Conservation (phyloP, 2,329 filamentous ascomycete genomes). For the Pseudocercospora cruenta region DNA sequence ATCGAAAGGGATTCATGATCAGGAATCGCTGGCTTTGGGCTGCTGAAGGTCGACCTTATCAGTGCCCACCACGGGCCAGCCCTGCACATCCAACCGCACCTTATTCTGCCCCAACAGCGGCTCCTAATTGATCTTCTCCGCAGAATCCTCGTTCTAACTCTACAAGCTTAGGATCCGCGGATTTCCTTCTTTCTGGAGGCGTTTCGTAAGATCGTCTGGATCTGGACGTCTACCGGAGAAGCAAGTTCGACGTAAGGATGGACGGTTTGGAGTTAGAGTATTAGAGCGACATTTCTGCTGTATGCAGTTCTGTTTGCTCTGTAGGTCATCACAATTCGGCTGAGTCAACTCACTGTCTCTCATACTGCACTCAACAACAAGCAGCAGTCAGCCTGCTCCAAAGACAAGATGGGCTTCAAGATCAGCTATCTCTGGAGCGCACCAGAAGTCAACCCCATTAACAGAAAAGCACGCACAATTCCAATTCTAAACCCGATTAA, state of each 20-base stretch:
- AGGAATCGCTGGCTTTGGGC: background rate
- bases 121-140: background rate
- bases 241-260: conserved; percentile 18
- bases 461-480: conserved; percentile 77
- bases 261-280: conserved; percentile 2
- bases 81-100: conserved; percentile 1
- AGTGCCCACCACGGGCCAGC: background rate
- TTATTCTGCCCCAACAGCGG: background rate
- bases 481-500: conserved; percentile 78
- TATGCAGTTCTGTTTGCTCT: background rate
- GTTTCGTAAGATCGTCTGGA: conserved; percentile 15
- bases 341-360: background rate
- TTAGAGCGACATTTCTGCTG: background rate
- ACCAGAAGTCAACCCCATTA: conserved; percentile 81
- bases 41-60: conserved; percentile 11
- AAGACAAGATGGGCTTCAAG: conserved; percentile 26
- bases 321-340: background rate
- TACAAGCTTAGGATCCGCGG: conserved; percentile 24
- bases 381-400: background rate
- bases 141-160: conserved; percentile 5
- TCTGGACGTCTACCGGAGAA: conserved; percentile 25
- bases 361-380: background rate
- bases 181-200: conserved; percentile 22
- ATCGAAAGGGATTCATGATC: background rate
- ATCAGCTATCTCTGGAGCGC: conserved; percentile 48